Evolutionary conservation across 2,329 filamentous ascomycete genomes (phyloP).

Genomic region (Decorospora gaudefroyi): DNA sequence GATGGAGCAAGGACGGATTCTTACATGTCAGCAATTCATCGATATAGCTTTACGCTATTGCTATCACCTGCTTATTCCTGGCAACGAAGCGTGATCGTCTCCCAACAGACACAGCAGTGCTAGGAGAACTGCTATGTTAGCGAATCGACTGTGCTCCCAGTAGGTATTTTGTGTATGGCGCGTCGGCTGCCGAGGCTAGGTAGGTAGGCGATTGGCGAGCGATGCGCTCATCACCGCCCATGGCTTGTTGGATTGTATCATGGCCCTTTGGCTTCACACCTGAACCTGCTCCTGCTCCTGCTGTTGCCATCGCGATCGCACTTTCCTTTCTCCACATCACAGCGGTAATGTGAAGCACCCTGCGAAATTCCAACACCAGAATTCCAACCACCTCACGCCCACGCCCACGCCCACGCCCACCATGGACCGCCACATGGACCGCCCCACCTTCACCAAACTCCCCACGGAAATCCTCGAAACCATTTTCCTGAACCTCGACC

Average conservation of each 20-base stretch:
- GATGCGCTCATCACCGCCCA: conserved; percentile 19
- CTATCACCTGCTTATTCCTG: too few relatives aligned
- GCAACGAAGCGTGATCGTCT: too few relatives aligned
- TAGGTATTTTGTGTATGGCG: too few relatives aligned
- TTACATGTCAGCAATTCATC: too few relatives aligned
- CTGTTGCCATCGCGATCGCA: background rate
- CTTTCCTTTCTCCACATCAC: background rate
- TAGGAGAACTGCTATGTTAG: too few relatives aligned
- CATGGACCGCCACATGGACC: conserved; percentile 14
- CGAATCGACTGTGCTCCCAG: too few relatives aligned
- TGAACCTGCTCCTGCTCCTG: background rate
- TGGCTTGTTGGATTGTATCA: conserved; percentile 2
- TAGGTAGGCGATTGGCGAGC: conserved; percentile 20
- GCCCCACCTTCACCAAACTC: conserved; percentile 49
- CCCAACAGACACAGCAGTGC: too few relatives aligned
- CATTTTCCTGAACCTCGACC: conserved; percentile 68
- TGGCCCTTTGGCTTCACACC: conserved; percentile 3
- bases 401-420: too few relatives aligned
- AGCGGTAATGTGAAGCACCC: background rate
- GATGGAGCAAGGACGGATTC: too few relatives aligned
- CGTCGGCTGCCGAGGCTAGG: conserved; percentile 17
- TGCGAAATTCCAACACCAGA: background rate
- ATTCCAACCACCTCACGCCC: background rate
- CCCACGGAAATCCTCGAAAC: conserved; percentile 86
- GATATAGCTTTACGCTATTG: too few relatives aligned